Percentiles rank a stretch among this genome's conserved stretches.
phyloP scores from a whole-genome alignment of 306 rosid genomes.

The Sicyos baderoa region DNA sequence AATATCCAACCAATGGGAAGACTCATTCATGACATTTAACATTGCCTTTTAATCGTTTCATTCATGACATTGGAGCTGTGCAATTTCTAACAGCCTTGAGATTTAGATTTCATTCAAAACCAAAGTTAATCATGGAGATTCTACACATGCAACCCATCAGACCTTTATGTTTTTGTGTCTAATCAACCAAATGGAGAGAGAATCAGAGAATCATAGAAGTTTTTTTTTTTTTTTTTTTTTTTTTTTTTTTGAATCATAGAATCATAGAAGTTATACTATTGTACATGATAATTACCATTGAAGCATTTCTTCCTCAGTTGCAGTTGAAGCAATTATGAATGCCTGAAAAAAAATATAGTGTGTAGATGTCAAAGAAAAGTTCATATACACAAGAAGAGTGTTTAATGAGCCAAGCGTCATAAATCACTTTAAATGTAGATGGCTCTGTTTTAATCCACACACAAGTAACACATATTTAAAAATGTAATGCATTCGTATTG shows the following conservation, averaged over 20 bases:
- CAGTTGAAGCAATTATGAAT: conserved; percentile 94
- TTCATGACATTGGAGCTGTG: not conserved
- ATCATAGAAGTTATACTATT: not conserved
- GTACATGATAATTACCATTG: conserved; percentile 46
- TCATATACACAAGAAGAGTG: not conserved
- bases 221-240: too few relatives aligned
- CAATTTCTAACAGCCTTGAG: not conserved
- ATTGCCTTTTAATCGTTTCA: too few relatives aligned
- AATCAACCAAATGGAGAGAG: conserved; percentile 8
- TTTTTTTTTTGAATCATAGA: too few relatives aligned
- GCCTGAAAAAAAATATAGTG: conserved; percentile 37
- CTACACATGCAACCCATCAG: not conserved
- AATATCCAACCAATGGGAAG: not conserved
- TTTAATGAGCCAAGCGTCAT: not conserved
- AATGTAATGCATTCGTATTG: not conserved
- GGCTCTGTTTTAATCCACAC: not conserved
- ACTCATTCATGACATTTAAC: conserved; percentile 1
- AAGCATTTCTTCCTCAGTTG: conserved; percentile 93
- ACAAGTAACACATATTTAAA: not conserved
- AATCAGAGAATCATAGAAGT: too few relatives aligned
- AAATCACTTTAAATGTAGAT: too few relatives aligned
- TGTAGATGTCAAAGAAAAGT: conserved; percentile 1
- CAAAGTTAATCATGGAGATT: not conserved
- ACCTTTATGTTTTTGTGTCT: not conserved
- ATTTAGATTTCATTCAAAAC: not conserved